Conservation (phyloP, 1,139 yeast species). For the Diutina catenulata region DNA sequence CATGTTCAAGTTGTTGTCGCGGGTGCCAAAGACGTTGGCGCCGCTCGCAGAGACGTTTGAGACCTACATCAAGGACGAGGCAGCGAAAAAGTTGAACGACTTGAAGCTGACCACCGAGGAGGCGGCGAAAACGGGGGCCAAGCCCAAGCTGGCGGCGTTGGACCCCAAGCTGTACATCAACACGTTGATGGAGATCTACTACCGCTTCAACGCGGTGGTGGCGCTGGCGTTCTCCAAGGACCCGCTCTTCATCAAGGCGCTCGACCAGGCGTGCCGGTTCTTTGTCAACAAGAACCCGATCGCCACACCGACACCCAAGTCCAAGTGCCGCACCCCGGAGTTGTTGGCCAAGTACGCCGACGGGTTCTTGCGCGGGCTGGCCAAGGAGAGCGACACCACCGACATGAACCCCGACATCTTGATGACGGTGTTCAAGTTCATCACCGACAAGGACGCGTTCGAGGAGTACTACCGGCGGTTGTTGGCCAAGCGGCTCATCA, state of each 20-base stretch:
- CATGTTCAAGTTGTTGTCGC: constrained; percentile 63
- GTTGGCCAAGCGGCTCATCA: constrained; percentile 80
- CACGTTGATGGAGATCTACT: constrained; percentile 59
- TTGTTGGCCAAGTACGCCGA: constrained; percentile 85
- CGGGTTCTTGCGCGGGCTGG: constrained; percentile 62
- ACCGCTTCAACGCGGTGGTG: constrained; percentile 58
- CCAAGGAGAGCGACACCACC: constrained; percentile 52
- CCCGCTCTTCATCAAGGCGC: constrained; percentile 71
- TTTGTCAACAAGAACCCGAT: constrained; percentile 77
- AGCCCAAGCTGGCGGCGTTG: constrained; percentile 14
- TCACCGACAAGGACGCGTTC: constrained; percentile 91
- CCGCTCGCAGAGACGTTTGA: constrained; percentile 72
- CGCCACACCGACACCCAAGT: constrained; percentile 49
- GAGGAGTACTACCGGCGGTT: constrained; percentile 87
- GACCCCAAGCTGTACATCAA: constrained; percentile 78
- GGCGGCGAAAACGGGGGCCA: constrained; percentile 15
- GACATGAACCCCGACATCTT: constrained; percentile 78
- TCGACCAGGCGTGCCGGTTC: constrained; percentile 79
- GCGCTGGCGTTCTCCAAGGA: constrained; percentile 60
- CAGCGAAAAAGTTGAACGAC: constrained; percentile 55
- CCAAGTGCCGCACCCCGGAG: constrained; percentile 69
- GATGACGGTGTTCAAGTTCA: constrained; percentile 77
- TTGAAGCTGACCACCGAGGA: constrained; percentile 38
- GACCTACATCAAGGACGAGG: constrained; percentile 63
- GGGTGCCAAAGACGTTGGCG: constrained; percentile 63